Evolutionary conservation across 2,329 filamentous ascomycete species (phyloP).

Genomic region (Trichoderma polysporum): DNA sequence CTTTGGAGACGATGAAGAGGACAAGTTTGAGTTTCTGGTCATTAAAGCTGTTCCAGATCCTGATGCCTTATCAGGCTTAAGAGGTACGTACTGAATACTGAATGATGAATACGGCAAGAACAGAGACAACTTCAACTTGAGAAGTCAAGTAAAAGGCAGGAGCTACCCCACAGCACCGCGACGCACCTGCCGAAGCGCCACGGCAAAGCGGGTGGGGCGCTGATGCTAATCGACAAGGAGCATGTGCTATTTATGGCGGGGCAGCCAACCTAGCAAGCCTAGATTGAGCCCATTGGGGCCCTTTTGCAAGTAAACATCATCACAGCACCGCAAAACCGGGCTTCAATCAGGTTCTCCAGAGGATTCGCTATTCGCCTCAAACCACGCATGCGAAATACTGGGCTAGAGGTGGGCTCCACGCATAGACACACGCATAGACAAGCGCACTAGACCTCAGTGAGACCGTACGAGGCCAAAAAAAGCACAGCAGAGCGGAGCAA

Average conservation of each 20-base stretch:
- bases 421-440: not conserved
- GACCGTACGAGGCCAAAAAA: not conserved
- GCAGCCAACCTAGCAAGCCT: not conserved
- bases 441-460: not conserved
- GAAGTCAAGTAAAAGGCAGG: not conserved
- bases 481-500: not conserved
- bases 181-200: conserved; percentile 10
- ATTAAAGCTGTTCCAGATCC: not conserved
- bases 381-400: not conserved
- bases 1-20: not conserved
- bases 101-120: not conserved
- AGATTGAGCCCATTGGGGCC: not conserved
- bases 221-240: not conserved
- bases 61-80: not conserved
- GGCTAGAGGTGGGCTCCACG: not conserved
- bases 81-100: not conserved
- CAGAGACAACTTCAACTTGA: not conserved
- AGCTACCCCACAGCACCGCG: not conserved
- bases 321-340: not conserved
- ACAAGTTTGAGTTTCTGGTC: not conserved
- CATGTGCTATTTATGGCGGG: conserved; percentile 3
- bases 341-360: not conserved
- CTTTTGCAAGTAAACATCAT: not conserved
- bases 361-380: not conserved
- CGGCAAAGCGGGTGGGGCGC: conserved; percentile 5